Evolutionary conservation across 1,284 basidiomycete genomes (phyloP), one percentile per base, ranked within the genome.

Genomic region (Ustilago nuda): DNA sequence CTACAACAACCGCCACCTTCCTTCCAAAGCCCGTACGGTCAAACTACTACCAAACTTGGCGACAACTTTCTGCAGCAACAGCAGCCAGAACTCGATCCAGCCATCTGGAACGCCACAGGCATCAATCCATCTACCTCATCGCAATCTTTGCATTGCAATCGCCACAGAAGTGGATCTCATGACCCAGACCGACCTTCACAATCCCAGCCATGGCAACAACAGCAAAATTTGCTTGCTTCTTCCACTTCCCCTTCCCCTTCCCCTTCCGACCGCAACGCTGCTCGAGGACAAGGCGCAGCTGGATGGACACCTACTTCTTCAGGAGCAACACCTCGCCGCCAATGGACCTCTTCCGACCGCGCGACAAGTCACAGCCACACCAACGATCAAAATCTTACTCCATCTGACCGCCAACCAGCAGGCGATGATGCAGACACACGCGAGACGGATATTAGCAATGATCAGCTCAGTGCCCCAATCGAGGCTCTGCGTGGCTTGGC

Each of bases 401-500:
- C 70, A 2, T 72, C 70, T 15, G 70, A 72, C 17, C 65, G 48
- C 6, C 52, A 39, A 2, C 27, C 55, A 30, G 51, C 61, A 1
- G 65, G 36, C 36, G 70, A 72, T 1, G 65, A 63, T 11, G 57
- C 17, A 9, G 61, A 72, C 12, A 12, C 57, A 15, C 70, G 65
- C 56, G 75, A 77, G 30, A 64, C 75, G 4, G 75, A 77, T 52
- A 66, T 77, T 43, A 73, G 71, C 66, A 77, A 77, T 56, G 75
- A 77, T 11, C 75, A 77, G 61, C 75, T 77, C 52, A 73, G 92
- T 71, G 94, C 94, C 0, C 94, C 94, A 1, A 96, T 96, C 67
- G 94, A 96, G 84, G 94, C 94, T 5, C 88, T 96, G 37, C 93
- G 96, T 84, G 93, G 94, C 2, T 88, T 96, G 51, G 94, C 94